Evolutionary conservation across 2,329 filamentous ascomycete genomes (phyloP).

Genomic region (Sporothrix brasiliensis): DNA sequence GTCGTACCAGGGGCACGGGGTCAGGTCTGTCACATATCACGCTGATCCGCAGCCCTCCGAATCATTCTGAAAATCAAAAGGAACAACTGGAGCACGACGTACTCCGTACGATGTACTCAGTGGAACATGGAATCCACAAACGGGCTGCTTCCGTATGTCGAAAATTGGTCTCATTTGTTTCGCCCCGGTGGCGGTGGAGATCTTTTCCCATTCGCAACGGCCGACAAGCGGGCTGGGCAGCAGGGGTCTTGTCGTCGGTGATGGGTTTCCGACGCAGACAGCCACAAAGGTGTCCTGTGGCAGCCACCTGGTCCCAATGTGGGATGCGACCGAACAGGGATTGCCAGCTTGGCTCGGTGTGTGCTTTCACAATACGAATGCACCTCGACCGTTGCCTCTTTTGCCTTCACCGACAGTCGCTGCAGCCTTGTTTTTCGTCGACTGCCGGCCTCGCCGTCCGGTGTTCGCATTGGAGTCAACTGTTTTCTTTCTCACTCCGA

Average conservation of each 20-base stretch:
- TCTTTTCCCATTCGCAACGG: too few relatives aligned
- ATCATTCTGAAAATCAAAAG: background rate
- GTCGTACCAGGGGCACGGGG: slow-evolving; percentile 23
- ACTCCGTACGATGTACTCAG: background rate
- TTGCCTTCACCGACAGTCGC: slow-evolving; percentile 6
- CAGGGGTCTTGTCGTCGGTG: background rate
- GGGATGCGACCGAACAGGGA: slow-evolving; percentile 1
- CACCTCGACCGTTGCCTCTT: slow-evolving; percentile 3
- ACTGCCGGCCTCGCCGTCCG: background rate
- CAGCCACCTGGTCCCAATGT: background rate
- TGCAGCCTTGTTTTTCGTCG: background rate
- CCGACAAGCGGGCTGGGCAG: too few relatives aligned
- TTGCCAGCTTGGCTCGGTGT: background rate
- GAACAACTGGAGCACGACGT: background rate
- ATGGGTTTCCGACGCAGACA: background rate
- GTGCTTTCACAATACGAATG: slow-evolving; percentile 3
- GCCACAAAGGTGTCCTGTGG: background rate
- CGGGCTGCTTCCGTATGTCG: too few relatives aligned
- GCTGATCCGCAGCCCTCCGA: background rate
- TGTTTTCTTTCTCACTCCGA: too few relatives aligned
- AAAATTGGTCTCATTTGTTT: too few relatives aligned
- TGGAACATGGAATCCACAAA: too few relatives aligned
- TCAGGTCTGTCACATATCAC: slow-evolving; percentile 28
- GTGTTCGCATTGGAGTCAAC: background rate
- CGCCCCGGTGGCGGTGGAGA: too few relatives aligned